Base-by-base conservation (phyloP, 2,329 filamentous ascomycete species). In the Ambrosiella cleistominuta region DNA sequence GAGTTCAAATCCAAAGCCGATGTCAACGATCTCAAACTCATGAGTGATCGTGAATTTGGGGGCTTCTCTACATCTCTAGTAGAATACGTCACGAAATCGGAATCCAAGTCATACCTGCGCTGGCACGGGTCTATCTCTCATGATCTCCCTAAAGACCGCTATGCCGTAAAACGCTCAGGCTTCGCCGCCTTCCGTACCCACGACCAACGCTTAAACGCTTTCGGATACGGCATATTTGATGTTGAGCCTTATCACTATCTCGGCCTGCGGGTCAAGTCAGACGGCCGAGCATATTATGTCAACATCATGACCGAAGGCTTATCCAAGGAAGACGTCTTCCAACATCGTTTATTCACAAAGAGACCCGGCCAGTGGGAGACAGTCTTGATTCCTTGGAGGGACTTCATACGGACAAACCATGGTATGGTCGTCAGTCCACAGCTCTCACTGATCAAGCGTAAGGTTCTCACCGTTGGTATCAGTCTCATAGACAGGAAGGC, bases 291-390 rank as follows among this genome's bases (percentile, higher is more conserved):
- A 65, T 98, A 97, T 73, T 88, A 95, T 60, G 81, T 98, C 66
- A 98, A 98, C 70, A 74, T 98, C 13, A 93, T 97, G 73, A 95
- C 90, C 2, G 91, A 98, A 67, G 87, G 86, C 1, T 83, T 98
- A 58, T 87, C 95, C 53, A 86, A 88, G 9, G 91, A 89, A n/a
- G 93, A 98, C 68, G 76, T 98, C 62, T 93, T 97, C 69, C 93
- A 98, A 69, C 93, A 98, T 70, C 77, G 93, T 54, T 71, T 98
- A 3, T 95, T 88, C 64, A 78, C 85, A 7, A 84, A 83, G 66
- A 79, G 80, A 7, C 83, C 86, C 0, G 89, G 89, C 0, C 78
- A 90, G 65, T 98, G 93, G 93, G 91, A 98, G 75, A 96, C 93
- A 1, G 79, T 96, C n/a, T 70, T 94, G 52, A 85, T 98, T 62